Base-by-base conservation (phyloP, 805 yeast species). In the Kluyveromyces aestuarii region DNA sequence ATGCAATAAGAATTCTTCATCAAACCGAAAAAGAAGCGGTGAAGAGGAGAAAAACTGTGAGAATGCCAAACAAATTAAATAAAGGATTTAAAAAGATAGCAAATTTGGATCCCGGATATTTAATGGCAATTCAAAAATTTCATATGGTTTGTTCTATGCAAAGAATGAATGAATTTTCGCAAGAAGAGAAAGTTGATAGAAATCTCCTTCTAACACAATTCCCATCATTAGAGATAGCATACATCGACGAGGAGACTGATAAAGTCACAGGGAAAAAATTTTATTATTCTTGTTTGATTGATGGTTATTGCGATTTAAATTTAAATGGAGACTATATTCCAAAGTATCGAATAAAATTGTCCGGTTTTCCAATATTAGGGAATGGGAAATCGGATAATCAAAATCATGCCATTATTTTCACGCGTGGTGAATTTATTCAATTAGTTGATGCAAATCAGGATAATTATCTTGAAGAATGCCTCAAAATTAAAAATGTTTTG, bases 321-420 rank as follows among this genome's bases (percentile, higher is more conserved):
- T 81, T 75, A 43, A 71, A 74, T 55, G 87, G 88, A 10, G 60
- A 72, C 50, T 69, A 84, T 53, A 70, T 71, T 50, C 87, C 87
- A 30, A 79, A 80, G 55, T 81, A 80, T 57, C 71, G 81, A 55
- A 75, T 86, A 43, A 77, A 71, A 55, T 71, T 86, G 41, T 81
- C 90, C 13, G 95, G 95, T 16, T 79, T 84, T 62, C 95, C 95
- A 44, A 82, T 85, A 47, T 72, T 86, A 51, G 95, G 95, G 44
- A 93, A 85, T 63, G 95, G 95, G 49, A 85, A 85, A 63, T 77
- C 89, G 30, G 95, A 86, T 65, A 86, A 86, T 59, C 95, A 86
- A 61, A 86, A 86, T 59, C 86, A 80, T 62, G 79, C 90, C 6
- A 62, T 86, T 44, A 77, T 84, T 35, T 86, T 83, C 67, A 78